Base-by-base conservation (phyloP, 2,329 filamentous ascomycete species). In the Samsoniella hepiali region DNA sequence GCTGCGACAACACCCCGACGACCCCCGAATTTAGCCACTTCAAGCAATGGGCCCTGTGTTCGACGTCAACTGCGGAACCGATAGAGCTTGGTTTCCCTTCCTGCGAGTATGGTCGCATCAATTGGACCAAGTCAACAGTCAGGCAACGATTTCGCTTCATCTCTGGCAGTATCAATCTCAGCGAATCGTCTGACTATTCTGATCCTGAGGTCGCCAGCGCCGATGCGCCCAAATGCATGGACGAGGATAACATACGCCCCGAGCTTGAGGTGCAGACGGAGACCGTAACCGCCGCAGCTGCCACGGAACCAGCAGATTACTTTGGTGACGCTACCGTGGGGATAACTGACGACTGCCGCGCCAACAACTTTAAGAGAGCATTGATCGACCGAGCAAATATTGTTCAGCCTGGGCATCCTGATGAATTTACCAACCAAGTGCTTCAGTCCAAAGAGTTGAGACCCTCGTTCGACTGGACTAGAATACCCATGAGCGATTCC, bases 381-480 rank as follows among this genome's bases (percentile, higher is more conserved):
- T 32, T 58, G 15, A 53, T 51, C 31, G 49, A 53, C 27, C 44
- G 42, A 32, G 58, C 50, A 15, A 55, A 55, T 7, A 50, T 29
- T 31, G 2, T 32, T 17, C 63, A 53, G 64, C 66, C 57, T 69
- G 72, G 56, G 65, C 77, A 79, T 58, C 76, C 76, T 5, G 77
- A 79, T 51, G 77, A 77, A 29, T 79, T 79, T 40, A 78, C 77
- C 15, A 77, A 78, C 45, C 70, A 77, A 53, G 76, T 78, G 3
- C 71, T 78, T n/a, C 72, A 73, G 64, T 72, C 73, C 4, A 72
- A 74, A 27, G 71, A 74, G 17, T 64, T 72, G 31, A 72, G 70
- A 68, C 79, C 83, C 13, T 89, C 86, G 38, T 94, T 93, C 71
- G 91, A 96, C 74, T 95, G 91, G 91, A 95, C 91, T 4, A 83